Evolutionary conservation across 257 asterid species (phyloP).

Genomic region (Henckelia pumila): DNA sequence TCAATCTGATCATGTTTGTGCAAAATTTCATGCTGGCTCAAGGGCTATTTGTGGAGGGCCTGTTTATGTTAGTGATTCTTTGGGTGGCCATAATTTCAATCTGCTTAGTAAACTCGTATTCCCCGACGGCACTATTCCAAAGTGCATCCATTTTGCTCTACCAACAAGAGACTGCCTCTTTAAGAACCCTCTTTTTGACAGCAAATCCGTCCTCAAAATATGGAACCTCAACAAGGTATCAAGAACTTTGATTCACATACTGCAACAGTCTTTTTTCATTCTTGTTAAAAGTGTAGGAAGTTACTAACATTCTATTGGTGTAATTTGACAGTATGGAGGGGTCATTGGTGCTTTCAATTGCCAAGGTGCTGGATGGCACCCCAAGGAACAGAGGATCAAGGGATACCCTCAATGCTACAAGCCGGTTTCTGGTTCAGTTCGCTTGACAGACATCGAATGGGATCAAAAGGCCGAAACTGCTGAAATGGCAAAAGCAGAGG

Average conservation of each 20-base stretch:
- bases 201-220: slow-evolving; percentile 64
- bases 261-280: background rate
- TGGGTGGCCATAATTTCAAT: slow-evolving; percentile 66
- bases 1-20: slow-evolving; percentile 65
- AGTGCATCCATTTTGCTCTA: slow-evolving; percentile 65
- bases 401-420: slow-evolving; percentile 68
- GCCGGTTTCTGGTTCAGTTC: slow-evolving; percentile 45
- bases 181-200: slow-evolving; percentile 70
- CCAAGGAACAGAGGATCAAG: slow-evolving; percentile 64
- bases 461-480: slow-evolving; percentile 46
- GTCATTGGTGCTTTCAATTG: slow-evolving; percentile 79
- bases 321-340: slow-evolving; percentile 52
- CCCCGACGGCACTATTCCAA: slow-evolving; percentile 68
- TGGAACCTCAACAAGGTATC: slow-evolving; percentile 78
- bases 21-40: slow-evolving; percentile 75
- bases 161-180: slow-evolving; percentile 79
- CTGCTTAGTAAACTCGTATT: slow-evolving; percentile 56
- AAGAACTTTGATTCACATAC: no score
- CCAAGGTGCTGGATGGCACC: slow-evolving; percentile 89
- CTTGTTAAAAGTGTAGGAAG: background rate
- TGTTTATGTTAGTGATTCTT: slow-evolving; percentile 69
- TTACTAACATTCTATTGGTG: background rate
- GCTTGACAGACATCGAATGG: slow-evolving; percentile 51
- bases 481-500: slow-evolving; percentile 48
- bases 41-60: slow-evolving; percentile 84